Conservation (phyloP, 2,329 filamentous ascomycete species). For the Eutypa lata region DNA sequence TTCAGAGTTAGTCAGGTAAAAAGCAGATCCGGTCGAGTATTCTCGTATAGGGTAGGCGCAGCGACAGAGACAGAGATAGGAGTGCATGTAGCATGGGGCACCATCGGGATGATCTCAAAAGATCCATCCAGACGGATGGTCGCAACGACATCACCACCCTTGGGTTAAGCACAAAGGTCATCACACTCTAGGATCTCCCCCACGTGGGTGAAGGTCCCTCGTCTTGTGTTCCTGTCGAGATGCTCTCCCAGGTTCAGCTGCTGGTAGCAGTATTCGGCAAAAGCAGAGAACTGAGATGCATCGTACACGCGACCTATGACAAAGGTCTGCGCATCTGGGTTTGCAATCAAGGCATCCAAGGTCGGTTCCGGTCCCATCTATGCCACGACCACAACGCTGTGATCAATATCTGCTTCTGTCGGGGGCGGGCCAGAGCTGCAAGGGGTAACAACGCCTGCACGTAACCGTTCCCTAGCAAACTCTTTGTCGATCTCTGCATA, state of each 20-base stretch:
- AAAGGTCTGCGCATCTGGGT: conserved; percentile 37
- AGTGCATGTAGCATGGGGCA: conserved; percentile 39
- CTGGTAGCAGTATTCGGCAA: conserved; percentile 24
- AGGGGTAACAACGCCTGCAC: not conserved
- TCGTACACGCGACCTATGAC: conserved; percentile 43
- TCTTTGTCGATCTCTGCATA: not conserved
- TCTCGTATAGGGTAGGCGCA: conserved; percentile 54
- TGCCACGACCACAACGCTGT: conserved; percentile 33
- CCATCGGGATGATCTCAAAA: conserved; percentile 45
- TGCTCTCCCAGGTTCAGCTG: conserved; percentile 7
- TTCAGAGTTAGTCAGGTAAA: conserved; percentile 33
- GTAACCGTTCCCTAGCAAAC: not conserved
- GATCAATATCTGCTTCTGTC: conserved; percentile 34
- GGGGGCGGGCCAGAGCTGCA: conserved; percentile 37
- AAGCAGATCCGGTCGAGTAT: conserved; percentile 47
- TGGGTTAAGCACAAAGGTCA: conserved; percentile 44
- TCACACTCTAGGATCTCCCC: conserved; percentile 57
- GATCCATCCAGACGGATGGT: conserved; percentile 37
- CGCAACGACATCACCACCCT: conserved; percentile 38
- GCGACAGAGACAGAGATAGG: conserved; percentile 41
- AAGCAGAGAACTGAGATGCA: conserved; percentile 37
- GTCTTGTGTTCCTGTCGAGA: conserved; percentile 5
- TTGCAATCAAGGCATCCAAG: conserved; percentile 26
- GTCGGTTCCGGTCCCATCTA: conserved; percentile 45
- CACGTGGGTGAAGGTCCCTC: conserved; percentile 45